Base-by-base conservation (phyloP, 306 rosid genomes). In the Mimosa bimucronata region DNA sequence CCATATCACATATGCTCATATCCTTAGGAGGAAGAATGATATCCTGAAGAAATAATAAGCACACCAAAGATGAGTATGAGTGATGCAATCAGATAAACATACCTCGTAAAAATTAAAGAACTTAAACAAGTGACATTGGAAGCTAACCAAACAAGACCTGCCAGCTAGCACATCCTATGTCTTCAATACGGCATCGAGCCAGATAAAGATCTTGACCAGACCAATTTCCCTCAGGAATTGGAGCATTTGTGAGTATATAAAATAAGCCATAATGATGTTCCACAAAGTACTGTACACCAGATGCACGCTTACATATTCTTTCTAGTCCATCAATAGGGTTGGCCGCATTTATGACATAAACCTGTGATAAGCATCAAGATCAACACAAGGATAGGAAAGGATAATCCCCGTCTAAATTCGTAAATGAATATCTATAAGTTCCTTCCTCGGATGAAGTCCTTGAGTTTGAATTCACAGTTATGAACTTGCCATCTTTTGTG, bases 391-490 rank as follows among this genome's bases (percentile, higher is more conserved):
- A 41, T 67, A 80, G 46, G 79, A 83, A 66, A 81, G 23, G 81
- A 71, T 48, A 73, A 29, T 57, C 69, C 44, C 31, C 13, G 71
- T 40, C 21, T 71, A 28, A 79, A 38, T 80, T 70, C 50, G 67
- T 53, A 44, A 73, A 45, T 29, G 31, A 77, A 78, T 78, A 88
- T 57, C 87, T 71, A 55, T 78, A 87, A 88, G 82, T 87, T 86
- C 98, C 89, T 94, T 94, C 98, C 98, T 95, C 97, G 38, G 97
- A 95, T 84, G 98, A 95, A 88, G 97, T 92, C 91, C 98, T 92
- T 85, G 98, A 95, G 86, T 95, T 95, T 84, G 97, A 91, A 90
- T 95, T 92, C 85, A 93, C 94, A 79, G 98, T 95, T n/a, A 95
- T 83, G 83, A 95, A 93, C 92, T 95, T 91, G 83, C 98, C 97